Percentiles rank a stretch among this genome's conserved stretches.
phyloP scores from a whole-genome alignment of 2,329 filamentous ascomycete genomes.

The Hymenoscyphus repandus region DNA sequence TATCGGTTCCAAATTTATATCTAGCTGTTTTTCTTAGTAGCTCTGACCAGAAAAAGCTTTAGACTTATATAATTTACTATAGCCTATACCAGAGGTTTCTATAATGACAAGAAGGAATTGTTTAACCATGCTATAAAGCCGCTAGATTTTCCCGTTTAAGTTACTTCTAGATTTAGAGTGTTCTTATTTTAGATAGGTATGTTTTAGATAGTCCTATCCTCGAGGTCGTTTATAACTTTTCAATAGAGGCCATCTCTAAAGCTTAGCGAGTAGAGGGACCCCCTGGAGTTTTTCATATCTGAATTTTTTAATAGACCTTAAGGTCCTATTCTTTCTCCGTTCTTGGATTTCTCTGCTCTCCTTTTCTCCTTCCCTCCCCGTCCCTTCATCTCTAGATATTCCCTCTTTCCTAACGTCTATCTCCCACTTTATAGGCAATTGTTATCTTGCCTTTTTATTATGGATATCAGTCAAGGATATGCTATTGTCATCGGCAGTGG shows the following conservation, averaged over 20 bases:
- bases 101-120: no score
- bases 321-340: no score
- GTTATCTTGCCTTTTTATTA: conserved; percentile 5
- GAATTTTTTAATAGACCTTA: background rate
- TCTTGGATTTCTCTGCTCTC: conserved; percentile 8
- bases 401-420: no score
- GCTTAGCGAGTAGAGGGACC: conserved; percentile 1
- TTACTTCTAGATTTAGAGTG: background rate
- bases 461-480: conserved; percentile 23
- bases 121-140: no score
- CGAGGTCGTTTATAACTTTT: background rate
- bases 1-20: background rate
- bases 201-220: no score
- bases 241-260: conserved; percentile 1
- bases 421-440: no score
- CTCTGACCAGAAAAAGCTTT: no score
- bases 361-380: conserved; percentile 19
- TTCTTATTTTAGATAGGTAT: no score
- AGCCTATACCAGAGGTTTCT: no score
- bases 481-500: conserved; percentile 22
- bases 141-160: no score
- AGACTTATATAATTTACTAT: no score
- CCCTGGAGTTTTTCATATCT: background rate
- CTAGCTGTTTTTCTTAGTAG: no score
- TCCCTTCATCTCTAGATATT: conserved; percentile 9